Evolutionary conservation across 768 basidiomycete genomes (phyloP).

Genomic region (Phallus indusiatus): DNA sequence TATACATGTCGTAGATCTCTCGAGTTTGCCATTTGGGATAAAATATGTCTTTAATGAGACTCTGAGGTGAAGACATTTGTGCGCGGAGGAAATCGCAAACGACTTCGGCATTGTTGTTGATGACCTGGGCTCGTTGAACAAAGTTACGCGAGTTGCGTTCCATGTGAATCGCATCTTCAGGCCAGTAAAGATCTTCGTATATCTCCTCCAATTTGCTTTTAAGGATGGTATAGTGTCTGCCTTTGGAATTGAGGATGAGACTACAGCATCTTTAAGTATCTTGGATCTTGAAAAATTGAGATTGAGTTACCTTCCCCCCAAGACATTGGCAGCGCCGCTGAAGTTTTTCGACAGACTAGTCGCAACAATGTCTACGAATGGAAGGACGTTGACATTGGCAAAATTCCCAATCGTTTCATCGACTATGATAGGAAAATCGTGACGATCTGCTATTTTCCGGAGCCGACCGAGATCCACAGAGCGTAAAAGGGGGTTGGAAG

Average conservation of each 20-base stretch:
- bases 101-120: constrained; percentile 76
- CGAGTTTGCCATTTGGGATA: constrained; percentile 81
- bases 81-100: constrained; percentile 71
- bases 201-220: constrained; percentile 44
- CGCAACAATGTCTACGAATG: constrained; percentile 80
- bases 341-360: constrained; percentile 93
- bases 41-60: constrained; percentile 71
- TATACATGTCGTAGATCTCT: constrained; percentile 61
- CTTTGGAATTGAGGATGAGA: constrained; percentile 76
- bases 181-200: constrained; percentile 83
- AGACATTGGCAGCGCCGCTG: constrained; percentile 89
- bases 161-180: constrained; percentile 92
- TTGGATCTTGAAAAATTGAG: background rate
- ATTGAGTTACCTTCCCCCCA: constrained; percentile 83
- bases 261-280: constrained; percentile 29
- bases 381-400: constrained; percentile 83
- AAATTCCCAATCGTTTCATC: constrained; percentile 96
- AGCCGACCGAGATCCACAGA: constrained; percentile 70
- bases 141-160: constrained; percentile 98
- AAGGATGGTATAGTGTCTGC: constrained; percentile 57
- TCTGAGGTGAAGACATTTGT: constrained; percentile 23
- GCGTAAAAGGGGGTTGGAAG: constrained; percentile 90
- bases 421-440: constrained; percentile 79
- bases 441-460: constrained; percentile 73
- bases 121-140: constrained; percentile 55